Evolutionary conservation across 2,329 filamentous ascomycete species (phyloP).

Genomic region (Bipolaris victoriae): DNA sequence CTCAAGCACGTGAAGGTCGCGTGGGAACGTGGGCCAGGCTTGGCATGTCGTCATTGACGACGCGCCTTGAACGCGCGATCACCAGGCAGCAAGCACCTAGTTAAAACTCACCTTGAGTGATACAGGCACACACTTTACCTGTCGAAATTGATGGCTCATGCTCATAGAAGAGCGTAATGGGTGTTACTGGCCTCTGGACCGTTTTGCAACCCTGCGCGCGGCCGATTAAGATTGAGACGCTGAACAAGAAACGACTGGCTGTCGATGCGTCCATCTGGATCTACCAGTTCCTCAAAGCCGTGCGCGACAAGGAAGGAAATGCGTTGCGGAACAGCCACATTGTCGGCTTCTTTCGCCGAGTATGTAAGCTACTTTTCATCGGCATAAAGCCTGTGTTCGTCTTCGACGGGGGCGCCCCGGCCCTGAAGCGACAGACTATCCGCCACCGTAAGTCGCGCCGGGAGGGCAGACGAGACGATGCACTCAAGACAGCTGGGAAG

Average conservation of each 20-base stretch:
- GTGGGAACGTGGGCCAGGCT: not conserved
- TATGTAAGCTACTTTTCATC: slow-evolving; percentile 96
- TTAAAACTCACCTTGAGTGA: not conserved
- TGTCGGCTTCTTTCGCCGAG: slow-evolving; percentile 96
- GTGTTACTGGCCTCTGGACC: slow-evolving; percentile 97
- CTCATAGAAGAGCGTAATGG: slow-evolving; percentile 64
- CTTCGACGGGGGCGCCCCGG: slow-evolving; percentile 93
- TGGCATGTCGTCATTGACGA: slow-evolving; percentile 25
- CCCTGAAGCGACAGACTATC: slow-evolving; percentile 90
- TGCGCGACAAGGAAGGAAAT: slow-evolving; percentile 97
- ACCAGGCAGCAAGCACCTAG: slow-evolving; percentile 21
- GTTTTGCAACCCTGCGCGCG: slow-evolving; percentile 94
- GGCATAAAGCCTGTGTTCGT: slow-evolving; percentile 97
- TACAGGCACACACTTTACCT: not conserved
- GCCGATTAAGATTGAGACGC: slow-evolving; percentile 92
- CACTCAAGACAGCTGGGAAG: slow-evolving; percentile 86
- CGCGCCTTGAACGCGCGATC: slow-evolving; percentile 27
- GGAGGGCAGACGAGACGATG: slow-evolving; percentile 92
- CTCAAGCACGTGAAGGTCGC: slow-evolving; percentile 1
- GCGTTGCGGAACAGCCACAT: slow-evolving; percentile 94
- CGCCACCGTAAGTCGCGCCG: slow-evolving; percentile 76
- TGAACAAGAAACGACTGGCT: slow-evolving; percentile 94
- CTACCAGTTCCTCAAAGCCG: slow-evolving; percentile 98
- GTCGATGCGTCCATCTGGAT: slow-evolving; percentile 99
- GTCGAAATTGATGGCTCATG: slow-evolving; percentile 22